phyloP scores from a whole-genome alignment of 1,284 basidiomycete genomes.

The Fomitopsis pinicola region DNA sequence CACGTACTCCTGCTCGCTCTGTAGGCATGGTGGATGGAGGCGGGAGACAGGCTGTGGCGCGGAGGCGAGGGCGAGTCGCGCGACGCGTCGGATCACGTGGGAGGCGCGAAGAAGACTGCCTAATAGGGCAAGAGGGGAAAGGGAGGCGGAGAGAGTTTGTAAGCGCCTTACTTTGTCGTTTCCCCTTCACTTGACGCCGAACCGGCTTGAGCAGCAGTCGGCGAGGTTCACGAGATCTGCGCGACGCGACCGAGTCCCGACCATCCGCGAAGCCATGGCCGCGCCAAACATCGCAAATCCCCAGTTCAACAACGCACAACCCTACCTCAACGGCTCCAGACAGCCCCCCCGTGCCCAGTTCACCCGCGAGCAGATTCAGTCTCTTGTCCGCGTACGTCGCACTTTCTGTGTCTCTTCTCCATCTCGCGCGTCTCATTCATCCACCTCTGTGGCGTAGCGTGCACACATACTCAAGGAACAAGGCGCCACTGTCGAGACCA shows the following conservation, averaged over 20 bases:
- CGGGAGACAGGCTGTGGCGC: constrained; percentile 2
- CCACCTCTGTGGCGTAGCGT: constrained; percentile 24
- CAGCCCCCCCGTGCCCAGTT: constrained; percentile 15
- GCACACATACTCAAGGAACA: constrained; percentile 26
- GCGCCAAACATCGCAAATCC: constrained; percentile 25
- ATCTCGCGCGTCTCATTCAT: neutral
- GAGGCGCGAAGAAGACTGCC: neutral
- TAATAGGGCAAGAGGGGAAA: neutral
- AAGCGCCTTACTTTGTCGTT: constrained; percentile 7
- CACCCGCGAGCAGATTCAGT: constrained; percentile 22
- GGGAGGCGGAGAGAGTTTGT: constrained; percentile 12
- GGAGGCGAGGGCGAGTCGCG: constrained; percentile 5
- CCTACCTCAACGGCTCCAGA: constrained; percentile 14
- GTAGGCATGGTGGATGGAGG: constrained; percentile 52
- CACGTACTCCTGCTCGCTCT: constrained; percentile 67
- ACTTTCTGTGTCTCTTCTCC: neutral
- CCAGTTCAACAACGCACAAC: constrained; percentile 14
- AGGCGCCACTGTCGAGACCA: constrained; percentile 32
- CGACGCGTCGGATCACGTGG: constrained; percentile 12
- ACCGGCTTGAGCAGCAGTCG: neutral
- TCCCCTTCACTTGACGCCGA: constrained; percentile 1
- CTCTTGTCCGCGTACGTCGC: constrained; percentile 23
- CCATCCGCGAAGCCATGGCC: constrained; percentile 23
- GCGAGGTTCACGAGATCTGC: constrained; percentile 23
- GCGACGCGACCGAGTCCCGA: constrained; percentile 13